Evolutionary conservation across 495 filamentous ascomycete species (phyloP), one percentile per base, ranked within the genome.

Genomic region (Aspergillus homomorphus): DNA sequence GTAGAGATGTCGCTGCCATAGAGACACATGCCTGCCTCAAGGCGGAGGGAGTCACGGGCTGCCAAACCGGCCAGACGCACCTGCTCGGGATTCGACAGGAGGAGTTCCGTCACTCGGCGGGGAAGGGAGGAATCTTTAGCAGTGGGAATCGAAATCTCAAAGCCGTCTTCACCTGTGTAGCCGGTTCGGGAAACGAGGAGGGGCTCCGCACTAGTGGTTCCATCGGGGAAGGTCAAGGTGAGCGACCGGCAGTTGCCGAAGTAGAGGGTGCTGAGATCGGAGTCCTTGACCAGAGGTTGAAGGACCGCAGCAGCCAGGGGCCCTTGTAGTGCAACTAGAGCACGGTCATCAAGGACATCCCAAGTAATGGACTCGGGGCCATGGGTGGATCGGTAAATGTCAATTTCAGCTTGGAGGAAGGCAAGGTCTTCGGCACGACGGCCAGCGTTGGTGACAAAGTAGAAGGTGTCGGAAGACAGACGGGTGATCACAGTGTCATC

Each of bases 1-100:
- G 96, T 95, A 66, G 95, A 84, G 45, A 98, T 83, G 74, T 98
- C 94, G 70, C 96, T 91, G n/a, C 94, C 94, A 77, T 98, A 98
- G 22, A 98, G 83, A 73, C 91, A 98, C 92, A 98, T 93, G 51
- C 94, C 94, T 0, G 95, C 94, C 73, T 98, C 94, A 9, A 98
- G 84, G 18, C 94, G 85, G 59, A 98, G 82, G 62, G 87, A 94
- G 72, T 98, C 95, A 56, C 94, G 83, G 5, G 94, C 91, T 4
- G 91, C 94, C 1, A 98, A 80, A 14, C 94, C 94, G 21, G 92
- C 91, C 8, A 97, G 76, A 57, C 86, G 87, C 16, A 96, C 72
- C 56, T 79, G 78, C 45, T 89, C 85, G 18, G 77, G 76, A 56
- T 79, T 74, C 16, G 79, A 61, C 15, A 98, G 81, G 38, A 98